Evolutionary conservation across 108 stramenopile genomes (phyloP).

Genomic region (Bacterosira constricta): DNA sequence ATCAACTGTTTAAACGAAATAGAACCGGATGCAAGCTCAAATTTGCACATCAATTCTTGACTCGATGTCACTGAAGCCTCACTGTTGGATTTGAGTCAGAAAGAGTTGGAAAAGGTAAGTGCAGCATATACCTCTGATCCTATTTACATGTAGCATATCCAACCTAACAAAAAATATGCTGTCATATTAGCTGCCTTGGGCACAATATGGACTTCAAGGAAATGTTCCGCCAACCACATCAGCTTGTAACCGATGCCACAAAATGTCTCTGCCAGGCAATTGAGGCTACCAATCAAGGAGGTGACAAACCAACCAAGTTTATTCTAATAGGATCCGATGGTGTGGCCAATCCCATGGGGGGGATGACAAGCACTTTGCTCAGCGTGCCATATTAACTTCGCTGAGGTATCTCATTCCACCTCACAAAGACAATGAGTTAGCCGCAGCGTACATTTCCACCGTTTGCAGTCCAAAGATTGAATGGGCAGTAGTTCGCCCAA

Average conservation of each 20-base stretch:
- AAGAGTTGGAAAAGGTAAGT: constrained; percentile 37
- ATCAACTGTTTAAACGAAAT: constrained; percentile 9
- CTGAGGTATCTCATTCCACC: constrained; percentile 62
- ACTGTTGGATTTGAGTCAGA: constrained; percentile 48
- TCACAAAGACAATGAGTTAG: constrained; percentile 63
- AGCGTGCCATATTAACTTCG: constrained; percentile 37
- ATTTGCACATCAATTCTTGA: constrained; percentile 10
- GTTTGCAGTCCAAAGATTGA: constrained; percentile 20
- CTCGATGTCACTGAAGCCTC: constrained; percentile 50
- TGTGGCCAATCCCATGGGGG: constrained; percentile 48
- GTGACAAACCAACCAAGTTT: constrained; percentile 38
- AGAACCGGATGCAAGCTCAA: constrained; percentile 4
- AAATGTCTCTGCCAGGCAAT: constrained; percentile 34
- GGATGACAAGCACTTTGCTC: constrained; percentile 37
- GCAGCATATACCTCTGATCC: not conserved
- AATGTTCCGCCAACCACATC: constrained; percentile 41
- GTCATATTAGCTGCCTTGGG: constrained; percentile 44
- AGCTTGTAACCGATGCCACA: constrained; percentile 29
- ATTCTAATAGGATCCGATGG: constrained; percentile 70
- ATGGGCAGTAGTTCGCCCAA: constrained; percentile 64
- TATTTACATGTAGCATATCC: too few relatives aligned
- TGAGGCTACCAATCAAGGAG: not conserved
- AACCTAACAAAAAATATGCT: too few relatives aligned
- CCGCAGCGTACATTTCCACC: constrained; percentile 46
- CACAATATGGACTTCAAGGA: constrained; percentile 46